Conservation (phyloP, 192 early-diverging fungal genomes). For the Coemansia furcata region DNA sequence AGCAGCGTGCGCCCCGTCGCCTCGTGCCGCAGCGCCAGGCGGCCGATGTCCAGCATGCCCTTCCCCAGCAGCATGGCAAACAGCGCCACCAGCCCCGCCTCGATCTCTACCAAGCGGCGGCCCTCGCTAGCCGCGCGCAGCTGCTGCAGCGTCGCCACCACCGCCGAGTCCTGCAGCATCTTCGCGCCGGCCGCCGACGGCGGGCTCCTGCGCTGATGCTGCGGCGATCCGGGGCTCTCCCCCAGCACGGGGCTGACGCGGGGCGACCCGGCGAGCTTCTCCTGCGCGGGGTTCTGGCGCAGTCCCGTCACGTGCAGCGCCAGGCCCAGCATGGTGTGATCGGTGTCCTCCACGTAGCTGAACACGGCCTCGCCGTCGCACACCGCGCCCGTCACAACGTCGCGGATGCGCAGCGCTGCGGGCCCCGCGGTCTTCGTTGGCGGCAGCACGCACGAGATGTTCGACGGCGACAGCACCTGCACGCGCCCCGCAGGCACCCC, state of each 20-base stretch:
- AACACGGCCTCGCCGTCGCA: slow-evolving; percentile 24
- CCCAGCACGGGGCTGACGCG: slow-evolving; percentile 22
- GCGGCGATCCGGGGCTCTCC: slow-evolving; percentile 12
- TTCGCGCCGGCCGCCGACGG: slow-evolving; percentile 6
- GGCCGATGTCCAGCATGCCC: slow-evolving; percentile 16
- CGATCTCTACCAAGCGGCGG: slow-evolving; percentile 37
- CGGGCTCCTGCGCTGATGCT: slow-evolving; percentile 10
- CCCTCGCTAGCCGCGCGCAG: slow-evolving; percentile 13
- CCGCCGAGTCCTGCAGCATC: slow-evolving; percentile 16
- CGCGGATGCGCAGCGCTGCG: slow-evolving; percentile 50
- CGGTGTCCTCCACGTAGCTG: slow-evolving; percentile 67
- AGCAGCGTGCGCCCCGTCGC: slow-evolving; percentile 59
- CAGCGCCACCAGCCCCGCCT: slow-evolving; percentile 25
- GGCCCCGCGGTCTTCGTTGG: slow-evolving; percentile 71
- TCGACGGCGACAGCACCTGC: slow-evolving; percentile 74
- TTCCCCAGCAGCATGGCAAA: slow-evolving; percentile 19
- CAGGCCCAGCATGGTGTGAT: slow-evolving; percentile 87
- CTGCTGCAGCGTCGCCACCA: slow-evolving; percentile 8
- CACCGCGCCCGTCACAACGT: slow-evolving; percentile 30
- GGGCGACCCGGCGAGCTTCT: slow-evolving; percentile 6
- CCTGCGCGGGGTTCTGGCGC: slow-evolving; percentile 56
- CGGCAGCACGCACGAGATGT: slow-evolving; percentile 81
- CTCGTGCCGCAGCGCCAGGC: slow-evolving; percentile 29
- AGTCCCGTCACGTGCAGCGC: slow-evolving; percentile 86
- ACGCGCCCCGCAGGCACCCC: slow-evolving; percentile 61